These are phyloP conservation scores for Cetradonia linearis DNA, from an alignment of 495 filamentous ascomycete species.

Conservation along the genomic window DNA sequence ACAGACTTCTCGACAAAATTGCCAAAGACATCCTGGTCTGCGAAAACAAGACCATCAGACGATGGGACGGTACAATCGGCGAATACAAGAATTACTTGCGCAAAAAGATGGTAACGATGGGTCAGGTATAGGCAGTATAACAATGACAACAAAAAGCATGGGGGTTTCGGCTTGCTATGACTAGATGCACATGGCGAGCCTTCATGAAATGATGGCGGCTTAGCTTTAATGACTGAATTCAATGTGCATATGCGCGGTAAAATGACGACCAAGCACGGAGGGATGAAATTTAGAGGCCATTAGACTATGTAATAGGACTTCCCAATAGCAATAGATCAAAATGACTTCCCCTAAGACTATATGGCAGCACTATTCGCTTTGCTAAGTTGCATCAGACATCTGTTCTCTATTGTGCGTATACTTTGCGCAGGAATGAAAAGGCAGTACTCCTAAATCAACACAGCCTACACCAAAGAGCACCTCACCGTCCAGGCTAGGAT, in stretches of 20 bases:
- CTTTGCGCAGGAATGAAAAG: too few relatives aligned
- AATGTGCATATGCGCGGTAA: constrained; percentile 5
- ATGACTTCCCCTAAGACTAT: not conserved
- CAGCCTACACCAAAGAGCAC: too few relatives aligned
- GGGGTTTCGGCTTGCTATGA: not conserved
- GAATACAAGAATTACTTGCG: constrained; percentile 96
- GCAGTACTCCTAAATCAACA: too few relatives aligned
- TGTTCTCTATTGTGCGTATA: too few relatives aligned
- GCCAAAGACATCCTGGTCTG: constrained; percentile 99
- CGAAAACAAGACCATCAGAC: constrained; percentile 82
- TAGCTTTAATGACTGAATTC: not conserved
- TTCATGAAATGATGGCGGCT: not conserved
- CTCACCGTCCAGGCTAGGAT: too few relatives aligned
- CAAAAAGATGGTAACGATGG: constrained; percentile 78
- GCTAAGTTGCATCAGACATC: not conserved
- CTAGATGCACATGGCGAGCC: not conserved
- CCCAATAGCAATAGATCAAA: constrained; percentile 6
- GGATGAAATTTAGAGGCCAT: constrained; percentile 8
- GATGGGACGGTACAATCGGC: constrained; percentile 83
- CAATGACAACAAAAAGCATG: constrained; percentile 3
- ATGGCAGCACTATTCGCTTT: not conserved
- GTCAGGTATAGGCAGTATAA: constrained; percentile 35
- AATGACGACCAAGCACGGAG: not conserved
- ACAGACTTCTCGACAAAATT: constrained; percentile 93
- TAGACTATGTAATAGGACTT: constrained; percentile 10